A percentile compares a stretch with the other conserved stretches of the same genome.
Evolutionary conservation across 345 rosid species (phyloP).

Genomic region (Combretum micranthum): DNA sequence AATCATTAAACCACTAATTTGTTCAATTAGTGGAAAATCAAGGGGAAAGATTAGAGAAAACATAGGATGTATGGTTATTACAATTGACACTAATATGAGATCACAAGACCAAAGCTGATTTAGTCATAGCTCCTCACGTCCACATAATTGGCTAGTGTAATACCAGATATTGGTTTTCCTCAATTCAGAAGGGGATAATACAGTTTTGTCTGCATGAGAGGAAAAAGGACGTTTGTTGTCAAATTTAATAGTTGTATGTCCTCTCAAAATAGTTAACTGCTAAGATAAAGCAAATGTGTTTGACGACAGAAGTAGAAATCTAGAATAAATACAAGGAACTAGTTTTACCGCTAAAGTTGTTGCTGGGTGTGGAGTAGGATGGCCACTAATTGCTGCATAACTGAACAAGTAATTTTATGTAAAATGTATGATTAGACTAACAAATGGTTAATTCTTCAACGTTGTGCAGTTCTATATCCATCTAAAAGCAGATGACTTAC

Average conservation of each 20-base stretch:
- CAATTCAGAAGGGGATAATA: slow-evolving; percentile 41
- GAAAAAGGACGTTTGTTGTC: slow-evolving; percentile 2
- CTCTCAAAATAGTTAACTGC: too few species aligned
- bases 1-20: slow-evolving; percentile 64
- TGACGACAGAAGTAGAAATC: too few species aligned
- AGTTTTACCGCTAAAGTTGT: slow-evolving; percentile 20
- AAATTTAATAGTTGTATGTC: neutral
- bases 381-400: slow-evolving; percentile 58
- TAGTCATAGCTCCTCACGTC: slow-evolving; percentile 30
- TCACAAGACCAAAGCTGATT: too few species aligned
- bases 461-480: neutral
- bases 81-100: too few species aligned
- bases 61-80: too few species aligned
- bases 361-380: slow-evolving; percentile 19
- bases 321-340: too few species aligned
- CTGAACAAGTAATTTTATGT: slow-evolving; percentile 22
- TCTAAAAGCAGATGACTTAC: slow-evolving; percentile 18
- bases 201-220: slow-evolving; percentile 36
- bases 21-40: slow-evolving; percentile 19
- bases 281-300: too few species aligned
- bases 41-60: neutral
- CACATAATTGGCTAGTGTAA: slow-evolving; percentile 51
- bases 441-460: too few species aligned
- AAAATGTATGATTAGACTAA: neutral
- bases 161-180: slow-evolving; percentile 17